phyloP scores from a whole-genome alignment of 2,329 filamentous ascomycete species.

The Incumbomyces lentus region DNA sequence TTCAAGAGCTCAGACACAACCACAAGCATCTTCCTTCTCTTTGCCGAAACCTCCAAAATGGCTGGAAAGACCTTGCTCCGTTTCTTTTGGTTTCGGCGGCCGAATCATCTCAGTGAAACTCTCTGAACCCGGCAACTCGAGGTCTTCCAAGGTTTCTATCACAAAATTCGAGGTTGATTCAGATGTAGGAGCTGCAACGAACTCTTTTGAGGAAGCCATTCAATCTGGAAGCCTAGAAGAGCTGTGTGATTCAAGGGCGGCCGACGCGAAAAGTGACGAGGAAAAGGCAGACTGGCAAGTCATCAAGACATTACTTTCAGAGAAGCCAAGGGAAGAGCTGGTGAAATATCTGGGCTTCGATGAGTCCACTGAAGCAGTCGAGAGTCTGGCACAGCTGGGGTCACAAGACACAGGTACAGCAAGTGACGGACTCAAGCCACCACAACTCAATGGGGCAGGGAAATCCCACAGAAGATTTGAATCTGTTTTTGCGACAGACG shows the following conservation, averaged over 20 bases:
- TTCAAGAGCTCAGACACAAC: conserved; percentile 80
- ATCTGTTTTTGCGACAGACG: conserved; percentile 67
- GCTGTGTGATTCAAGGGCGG: conserved; percentile 71
- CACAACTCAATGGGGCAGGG: conserved; percentile 36
- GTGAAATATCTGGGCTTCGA: conserved; percentile 84
- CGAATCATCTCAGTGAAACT: conserved; percentile 69
- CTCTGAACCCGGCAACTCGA: conserved; percentile 50
- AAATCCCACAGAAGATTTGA: conserved; percentile 57
- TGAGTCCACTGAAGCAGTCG: conserved; percentile 45
- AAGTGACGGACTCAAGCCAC: conserved; percentile 31
- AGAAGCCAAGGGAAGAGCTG: conserved; percentile 76
- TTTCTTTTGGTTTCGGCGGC: conserved; percentile 89
- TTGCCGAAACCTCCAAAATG: conserved; percentile 78
- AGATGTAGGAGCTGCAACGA: conserved; percentile 69
- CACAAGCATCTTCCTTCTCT: conserved; percentile 81
- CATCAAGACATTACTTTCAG: conserved; percentile 75
- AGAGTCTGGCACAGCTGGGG: conserved; percentile 27
- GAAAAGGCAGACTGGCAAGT: conserved; percentile 96
- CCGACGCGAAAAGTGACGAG: conserved; percentile 67
- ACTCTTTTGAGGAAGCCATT: conserved; percentile 76
- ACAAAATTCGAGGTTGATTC: conserved; percentile 83
- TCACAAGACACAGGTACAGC: conserved; percentile 24
- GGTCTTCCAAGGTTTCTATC: conserved; percentile 67
- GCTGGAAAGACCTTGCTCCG: conserved; percentile 75
- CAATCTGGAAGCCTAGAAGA: conserved; percentile 63